Evolutionary conservation across 495 filamentous ascomycete genomes (phyloP).

Genomic region (Aspergillus diversus): DNA sequence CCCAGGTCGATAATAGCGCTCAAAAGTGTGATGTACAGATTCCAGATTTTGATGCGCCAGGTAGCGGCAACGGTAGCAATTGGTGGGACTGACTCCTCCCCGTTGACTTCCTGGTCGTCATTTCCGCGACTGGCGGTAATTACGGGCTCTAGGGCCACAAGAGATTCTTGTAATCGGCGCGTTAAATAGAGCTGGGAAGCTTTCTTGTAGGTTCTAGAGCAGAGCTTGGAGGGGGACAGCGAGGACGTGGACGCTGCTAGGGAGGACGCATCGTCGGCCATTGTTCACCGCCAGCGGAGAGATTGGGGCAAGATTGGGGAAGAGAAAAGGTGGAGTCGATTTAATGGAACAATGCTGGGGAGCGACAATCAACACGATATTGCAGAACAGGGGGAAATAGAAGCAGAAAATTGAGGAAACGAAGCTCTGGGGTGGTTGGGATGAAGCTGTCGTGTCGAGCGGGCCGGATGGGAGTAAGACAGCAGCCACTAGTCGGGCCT

Average conservation of each 20-base stretch:
- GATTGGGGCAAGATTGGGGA: constrained; percentile 9
- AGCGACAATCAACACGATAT: not conserved
- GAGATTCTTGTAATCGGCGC: constrained; percentile 83
- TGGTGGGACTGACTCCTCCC: constrained; percentile 52
- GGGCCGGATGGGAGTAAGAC: not conserved
- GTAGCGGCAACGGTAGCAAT: constrained; percentile 73
- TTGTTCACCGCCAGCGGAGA: constrained; percentile 32
- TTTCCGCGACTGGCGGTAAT: constrained; percentile 52
- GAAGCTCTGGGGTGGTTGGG: constrained; percentile 14
- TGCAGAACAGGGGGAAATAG: not conserved
- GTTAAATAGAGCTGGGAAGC: constrained; percentile 91
- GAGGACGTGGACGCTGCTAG: constrained; percentile 52
- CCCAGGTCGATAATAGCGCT: constrained; percentile 89
- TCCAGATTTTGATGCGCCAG: constrained; percentile 94
- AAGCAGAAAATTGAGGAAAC: constrained; percentile 2
- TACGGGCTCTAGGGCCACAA: constrained; percentile 79
- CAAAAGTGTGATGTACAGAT: constrained; percentile 88
- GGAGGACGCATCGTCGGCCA: constrained; percentile 38
- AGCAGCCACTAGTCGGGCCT: constrained; percentile 9
- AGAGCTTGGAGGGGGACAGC: constrained; percentile 65
- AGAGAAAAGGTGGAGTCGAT: constrained; percentile 3
- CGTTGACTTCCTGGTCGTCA: constrained; percentile 42
- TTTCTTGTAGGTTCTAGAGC: constrained; percentile 72
- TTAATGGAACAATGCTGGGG: not conserved
- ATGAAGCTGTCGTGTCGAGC: constrained; percentile 16